Base-by-base conservation (phyloP, 345 rosid genomes). In the Corchorus olitorius region DNA sequence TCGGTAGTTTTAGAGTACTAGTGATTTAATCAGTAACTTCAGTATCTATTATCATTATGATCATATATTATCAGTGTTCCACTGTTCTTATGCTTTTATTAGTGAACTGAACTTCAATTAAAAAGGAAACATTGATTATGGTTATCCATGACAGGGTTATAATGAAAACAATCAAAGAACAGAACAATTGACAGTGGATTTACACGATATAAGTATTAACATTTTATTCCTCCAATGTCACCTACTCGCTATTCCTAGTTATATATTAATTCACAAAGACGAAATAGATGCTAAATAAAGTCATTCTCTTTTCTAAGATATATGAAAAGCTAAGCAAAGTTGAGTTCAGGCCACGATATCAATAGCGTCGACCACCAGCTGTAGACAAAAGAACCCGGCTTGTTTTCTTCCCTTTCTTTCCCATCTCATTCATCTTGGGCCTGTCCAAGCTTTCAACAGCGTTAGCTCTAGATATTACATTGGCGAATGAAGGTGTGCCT, bases 351-450 rank as follows among this genome's bases (percentile, higher is more conserved):
- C 63, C 14, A 49, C n/a, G 5, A 46, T 65, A 50, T 86, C 82
- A 93, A 83, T 93, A 95, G 58, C 97, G 92, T 53, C 98, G 86
- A 48, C 89, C 94, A 70, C 96, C 88, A 6, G 94, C 77, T n/a
- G 99, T 93, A 1, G 98, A 93, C 75, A 95, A 15, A 66, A 95
- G 96, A 61, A 96, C 93, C 43, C 91, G 89, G 70, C 81, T 89
- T 0, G 80, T 70, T 83, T 88, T 96, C 87, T 88, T 96, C 48
- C 94, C 97, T 85, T 89, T 93, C 89, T 86, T 92, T 33, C 93
- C 94, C 5, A 39, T 62, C 78, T 87, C 97, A 61, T 88, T 91
- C 52, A 41, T 60, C 82, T 79, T 84, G 60, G 81, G 83, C n/a
- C 81, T 52, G 1, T 76, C 84, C 80, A 75, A 48, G 75, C 69